Evolutionary conservation across 768 basidiomycete species (phyloP), one percentile per base, ranked within the genome.

Genomic region (Mycena filopes): DNA sequence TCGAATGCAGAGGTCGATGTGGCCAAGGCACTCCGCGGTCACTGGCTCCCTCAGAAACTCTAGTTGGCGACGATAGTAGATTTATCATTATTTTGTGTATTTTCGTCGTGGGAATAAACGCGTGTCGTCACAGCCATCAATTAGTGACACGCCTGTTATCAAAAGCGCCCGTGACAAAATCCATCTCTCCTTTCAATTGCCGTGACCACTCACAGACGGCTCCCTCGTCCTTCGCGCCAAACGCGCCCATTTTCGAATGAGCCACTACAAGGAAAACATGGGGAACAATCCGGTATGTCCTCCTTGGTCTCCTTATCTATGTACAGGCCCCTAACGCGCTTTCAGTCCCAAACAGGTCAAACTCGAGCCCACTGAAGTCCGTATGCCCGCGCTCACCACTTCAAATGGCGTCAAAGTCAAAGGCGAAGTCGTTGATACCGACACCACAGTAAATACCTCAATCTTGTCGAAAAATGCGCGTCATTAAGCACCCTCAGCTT

Each of bases 21-120:
- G 10, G 89, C 82, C 15, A 84, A 77, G 59, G 74, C 70, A 49
- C 73, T 93, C 66, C 83, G 77, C 55, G 82, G 80, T 28, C 90
- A 93, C 72, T 93, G 92, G 92, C 77, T 82, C 26, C 91, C 89
- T 0, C 85, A 89, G 59, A 84, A 79, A 63, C 77, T 86, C 43
- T 91, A 77, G 53, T 23, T 43, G 6, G 16, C 7, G 2, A 3
- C n/a, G n/a, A 2, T 21, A 10, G n/a, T 42, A 3, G 4, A n/a
- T 1, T 4, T 10, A 29, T 59, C 28, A 29, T 7, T 40, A 31
- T 41, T 23, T 13, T 26, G 11, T 31, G 20, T 13, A 16, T 28
- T 29, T 29, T 0, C 16, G 13, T 11, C 29, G 55, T 25, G 46
- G 28, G 21, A 46, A 33, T 20, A 13, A n/a, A 21, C 61, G 38